Evolutionary conservation across 352 stramenopile genomes (phyloP).

Genomic region (Phytophthora constricta): DNA sequence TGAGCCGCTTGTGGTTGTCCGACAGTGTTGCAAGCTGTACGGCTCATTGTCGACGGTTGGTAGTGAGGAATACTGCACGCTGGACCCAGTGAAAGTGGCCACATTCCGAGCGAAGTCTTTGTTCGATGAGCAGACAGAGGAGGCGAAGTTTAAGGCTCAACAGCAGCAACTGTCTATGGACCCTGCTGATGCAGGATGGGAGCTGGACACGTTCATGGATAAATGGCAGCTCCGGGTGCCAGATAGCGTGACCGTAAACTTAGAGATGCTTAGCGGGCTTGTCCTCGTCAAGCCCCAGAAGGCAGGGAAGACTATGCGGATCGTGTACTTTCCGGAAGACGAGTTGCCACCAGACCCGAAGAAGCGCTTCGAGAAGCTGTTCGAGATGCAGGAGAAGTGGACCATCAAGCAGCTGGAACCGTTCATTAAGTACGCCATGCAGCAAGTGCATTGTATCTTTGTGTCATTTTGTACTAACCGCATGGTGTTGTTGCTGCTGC

Average conservation of each 20-base stretch:
- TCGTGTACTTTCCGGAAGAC: conserved; percentile 76
- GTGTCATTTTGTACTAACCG: conserved; percentile 13
- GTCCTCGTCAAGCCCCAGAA: conserved; percentile 58
- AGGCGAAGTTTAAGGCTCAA: conserved; percentile 45
- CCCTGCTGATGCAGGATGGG: conserved; percentile 48
- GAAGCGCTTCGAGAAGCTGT: conserved; percentile 80
- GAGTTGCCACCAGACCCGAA: conserved; percentile 75
- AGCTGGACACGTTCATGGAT: conserved; percentile 74
- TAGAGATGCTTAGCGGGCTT: conserved; percentile 74
- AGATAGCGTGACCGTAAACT: conserved; percentile 59
- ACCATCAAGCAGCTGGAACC: conserved; percentile 80
- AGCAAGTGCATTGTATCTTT: background rate
- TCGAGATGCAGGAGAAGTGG: conserved; percentile 85
- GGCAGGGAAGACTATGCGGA: conserved; percentile 42
- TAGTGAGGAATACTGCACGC: conserved; percentile 43
- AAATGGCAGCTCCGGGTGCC: conserved; percentile 85
- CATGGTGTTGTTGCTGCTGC: background rate
- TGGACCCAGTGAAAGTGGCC: conserved; percentile 72
- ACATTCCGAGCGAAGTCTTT: conserved; percentile 75
- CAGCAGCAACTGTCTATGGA: conserved; percentile 36
- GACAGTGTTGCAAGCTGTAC: conserved; percentile 78
- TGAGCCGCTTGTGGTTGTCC: conserved; percentile 61
- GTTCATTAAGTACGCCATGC: conserved; percentile 72
- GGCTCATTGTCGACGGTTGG: conserved; percentile 34
- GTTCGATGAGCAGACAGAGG: conserved; percentile 66